Evolutionary conservation across 2,329 filamentous ascomycete genomes (phyloP).

Genomic region (Hortaea sp.): DNA sequence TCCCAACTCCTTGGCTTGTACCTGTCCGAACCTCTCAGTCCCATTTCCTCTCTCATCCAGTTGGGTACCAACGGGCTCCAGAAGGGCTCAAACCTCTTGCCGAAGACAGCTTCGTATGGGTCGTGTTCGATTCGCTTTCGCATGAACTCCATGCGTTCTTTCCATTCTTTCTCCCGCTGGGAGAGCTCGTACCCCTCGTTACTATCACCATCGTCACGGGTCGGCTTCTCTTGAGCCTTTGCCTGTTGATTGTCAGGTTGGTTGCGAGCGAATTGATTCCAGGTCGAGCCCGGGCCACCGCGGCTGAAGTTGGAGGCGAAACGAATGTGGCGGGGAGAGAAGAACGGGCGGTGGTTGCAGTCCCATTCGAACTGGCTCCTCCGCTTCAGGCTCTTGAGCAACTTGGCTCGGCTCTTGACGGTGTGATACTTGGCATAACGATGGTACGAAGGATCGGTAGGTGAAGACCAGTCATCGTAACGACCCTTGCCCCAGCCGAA

Average conservation of each 20-base stretch:
- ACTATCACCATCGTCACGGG: slow-evolving; percentile 3
- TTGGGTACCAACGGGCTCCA: slow-evolving; percentile 21
- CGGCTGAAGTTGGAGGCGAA: slow-evolving; percentile 18
- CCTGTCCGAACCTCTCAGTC: slow-evolving; percentile 7
- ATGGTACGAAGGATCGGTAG: slow-evolving; percentile 22
- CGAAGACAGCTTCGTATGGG: slow-evolving; percentile 35
- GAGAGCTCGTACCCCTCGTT: slow-evolving; percentile 11
- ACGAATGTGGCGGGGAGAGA: slow-evolving; percentile 20
- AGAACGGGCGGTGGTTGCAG: slow-evolving; percentile 15
- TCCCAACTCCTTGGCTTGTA: background rate
- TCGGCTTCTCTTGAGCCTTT: slow-evolving; percentile 7
- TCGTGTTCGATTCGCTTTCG: slow-evolving; percentile 28
- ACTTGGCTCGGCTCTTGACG: slow-evolving; percentile 21
- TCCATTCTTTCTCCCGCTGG: slow-evolving; percentile 22
- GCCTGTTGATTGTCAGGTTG: background rate
- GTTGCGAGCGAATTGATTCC: background rate
- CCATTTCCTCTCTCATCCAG: slow-evolving; percentile 22
- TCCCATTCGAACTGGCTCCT: slow-evolving; percentile 23
- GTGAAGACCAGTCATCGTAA: slow-evolving; percentile 17
- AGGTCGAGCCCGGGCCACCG: background rate
- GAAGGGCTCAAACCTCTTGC: slow-evolving; percentile 27
- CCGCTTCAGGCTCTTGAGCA: slow-evolving; percentile 22
- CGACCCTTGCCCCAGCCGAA: slow-evolving; percentile 15
- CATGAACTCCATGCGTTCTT: slow-evolving; percentile 24
- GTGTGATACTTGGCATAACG: slow-evolving; percentile 19